Evolutionary conservation across 805 yeast species (phyloP), one percentile per base, ranked within the genome.

Genomic region (Metschnikowia cerradonensis): DNA sequence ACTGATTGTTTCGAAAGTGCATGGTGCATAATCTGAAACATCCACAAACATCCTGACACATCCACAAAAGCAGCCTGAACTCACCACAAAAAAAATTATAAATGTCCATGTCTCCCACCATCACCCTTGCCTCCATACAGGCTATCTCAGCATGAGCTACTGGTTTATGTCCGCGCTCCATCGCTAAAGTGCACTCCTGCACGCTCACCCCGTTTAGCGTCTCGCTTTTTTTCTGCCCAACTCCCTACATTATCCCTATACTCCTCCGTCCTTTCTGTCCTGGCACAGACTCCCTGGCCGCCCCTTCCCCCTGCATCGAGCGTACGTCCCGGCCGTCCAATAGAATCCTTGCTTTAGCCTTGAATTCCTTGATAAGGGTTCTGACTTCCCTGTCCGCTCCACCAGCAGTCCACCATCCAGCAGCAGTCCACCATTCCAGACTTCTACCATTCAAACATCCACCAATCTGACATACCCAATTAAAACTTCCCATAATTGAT

Each of bases 211-310:
- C 36, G 30, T 26, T 40, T 40, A 40, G 34, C 34, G 17, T 42
- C 45, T 42, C 45, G 45, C 45, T 42, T 42, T 42, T 42, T 42
- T 42, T 42, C 45, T 33, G 45, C 45, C 38, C 45, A 42, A 33
- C 45, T 41, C 45, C 45, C 38, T 42, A 22, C 38, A 15, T 15
- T 32, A 32, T 33, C 45, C 45, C 38, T 13, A 20, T 13, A 20
- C 30, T 34, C 14, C 36, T 42, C 34, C 38, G 26, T 33, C 45
- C n/a, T 20, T 22, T 42, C 45, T 30, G 45, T 32, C 45, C 38
- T 22, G 38, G 31, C 23, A 20, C 45, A 32, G 38, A 33, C 10
- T 26, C 36, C 38, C 20, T 39, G 45, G 45, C 45, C 45, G 30
- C 38, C 10, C 8, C 37, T 30, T n/a, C 3, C 11, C 10, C 30